A percentile compares a stretch with the other conserved stretches of the same genome.
phyloP scores from a whole-genome alignment of 805 yeast species.

The Saturnispora sanitii region DNA sequence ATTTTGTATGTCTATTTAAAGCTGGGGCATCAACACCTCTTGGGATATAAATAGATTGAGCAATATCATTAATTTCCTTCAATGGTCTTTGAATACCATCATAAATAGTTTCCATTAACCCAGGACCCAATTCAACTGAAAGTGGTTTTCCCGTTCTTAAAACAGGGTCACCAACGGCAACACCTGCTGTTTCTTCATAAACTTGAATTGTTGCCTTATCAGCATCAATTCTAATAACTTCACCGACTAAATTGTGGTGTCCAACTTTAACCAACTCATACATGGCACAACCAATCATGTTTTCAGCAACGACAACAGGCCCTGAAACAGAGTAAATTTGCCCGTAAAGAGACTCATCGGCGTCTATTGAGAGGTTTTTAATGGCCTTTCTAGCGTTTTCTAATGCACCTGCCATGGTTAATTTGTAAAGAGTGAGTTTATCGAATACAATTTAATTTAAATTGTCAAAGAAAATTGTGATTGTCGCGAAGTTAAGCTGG shows the following conservation, averaged over 20 bases:
- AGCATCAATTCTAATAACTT: conserved; percentile 91
- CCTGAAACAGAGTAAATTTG: conserved; percentile 93
- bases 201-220: conserved; percentile 98
- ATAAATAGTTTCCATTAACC: conserved; percentile 97
- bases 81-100: conserved; percentile 99
- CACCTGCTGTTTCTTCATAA: conserved; percentile 98
- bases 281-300: conserved; percentile 99
- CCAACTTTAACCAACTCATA: conserved; percentile 98
- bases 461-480: background rate
- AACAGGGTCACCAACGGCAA: conserved; percentile 98
- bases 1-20: conserved; percentile 68
- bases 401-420: conserved; percentile 82
- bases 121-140: conserved; percentile 98
- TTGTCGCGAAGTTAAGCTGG: background rate
- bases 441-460: background rate
- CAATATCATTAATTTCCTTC: conserved; percentile 76
- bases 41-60: conserved; percentile 94
- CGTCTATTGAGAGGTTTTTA: conserved; percentile 72
- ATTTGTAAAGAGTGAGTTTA: conserved; percentile 10
- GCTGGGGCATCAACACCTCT: conserved; percentile 98
- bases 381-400: conserved; percentile 95
- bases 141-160: conserved; percentile 97
- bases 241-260: conserved; percentile 94
- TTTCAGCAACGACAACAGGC: conserved; percentile 95
- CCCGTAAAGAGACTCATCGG: conserved; percentile 73